Evolutionary conservation across 2,329 filamentous ascomycete genomes (phyloP), one percentile per base, ranked within the genome.

Genomic region (Penicillium sp.): DNA sequence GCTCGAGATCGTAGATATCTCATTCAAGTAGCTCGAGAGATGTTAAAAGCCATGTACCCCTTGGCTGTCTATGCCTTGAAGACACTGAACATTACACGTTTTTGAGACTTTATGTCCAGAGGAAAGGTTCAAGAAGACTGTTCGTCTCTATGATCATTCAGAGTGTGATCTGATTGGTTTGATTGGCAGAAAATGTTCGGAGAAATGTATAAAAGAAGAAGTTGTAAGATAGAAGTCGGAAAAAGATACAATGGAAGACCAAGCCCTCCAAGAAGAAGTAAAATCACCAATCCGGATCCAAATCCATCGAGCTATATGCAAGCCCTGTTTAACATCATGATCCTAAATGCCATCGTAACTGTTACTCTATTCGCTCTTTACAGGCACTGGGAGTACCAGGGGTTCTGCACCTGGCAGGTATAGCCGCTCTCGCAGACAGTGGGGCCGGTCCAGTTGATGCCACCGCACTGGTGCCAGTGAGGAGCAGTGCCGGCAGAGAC

Each of bases 311-410:
- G 49, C 35, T 11, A 22, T 31, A 37, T 19, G 63, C n/a, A 47
- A 53, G 46, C 37, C 56, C 50, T 60, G 40, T 50, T 59, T 62
- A 59, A 59, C 9, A 47, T 46, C 33, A 24, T 22, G 27, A n/a
- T n/a, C 10, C n/a, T 35, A 6, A 18, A 40, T 53, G 49, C 35
- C 16, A 14, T 19, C 16, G 2, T 7, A 18, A 31, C 19, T 14
- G 44, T 37, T 37, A 9, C 40, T 18, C 39, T 13, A 22, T n/a
- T 19, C 16, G 14, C 39, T 33, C 22, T 53, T 50, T 65, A 68
- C 49, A 75, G 16, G 53, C 76, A 78, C 68, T 78, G 75, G 55
- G 60, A 71, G 63, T 77, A 78, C 63, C 66, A 78, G n/a, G 69
- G 64, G 61, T 77, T 76, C 63, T 71, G 68, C 50, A 62, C 60